Evolutionary conservation across 140 eudicot species (phyloP), one percentile per base, ranked within the genome.

Genomic region (Senecio squalidus): DNA sequence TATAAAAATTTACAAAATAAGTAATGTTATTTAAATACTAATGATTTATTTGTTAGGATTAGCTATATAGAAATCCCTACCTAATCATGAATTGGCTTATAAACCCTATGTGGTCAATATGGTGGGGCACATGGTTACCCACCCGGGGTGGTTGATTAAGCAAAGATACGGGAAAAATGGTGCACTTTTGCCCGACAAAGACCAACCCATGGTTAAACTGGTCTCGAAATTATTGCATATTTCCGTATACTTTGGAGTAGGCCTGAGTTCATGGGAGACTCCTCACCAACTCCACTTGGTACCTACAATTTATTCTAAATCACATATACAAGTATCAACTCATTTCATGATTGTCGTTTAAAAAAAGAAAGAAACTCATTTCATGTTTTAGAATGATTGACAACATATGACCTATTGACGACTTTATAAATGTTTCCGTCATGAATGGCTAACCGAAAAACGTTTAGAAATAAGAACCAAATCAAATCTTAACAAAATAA

Each of bases 131-230:
- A 54, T 54, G 60, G 41, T 54, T 54, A 54, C 40, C 39, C 40
- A 9, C 24, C 27, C 58, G 23, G 65, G 71, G 77, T 71, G 60
- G 77, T 71, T 63, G 66, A 71, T 71, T 71, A 60, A 63, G 71
- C 71, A 55, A 5, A 64, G 58, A 55, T 63, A 71, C 77, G 55
- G 77, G 66, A 71, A 63, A 63, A 20, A 8, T 25, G 77, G 71
- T 71, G 53, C 55, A 63, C 77, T 63, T 71, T 71, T 47, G 60
- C 23, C 77, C 77, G 71, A 71, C 77, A 63, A 54, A 60, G 40
- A 64, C 54, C 52, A 51, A 59, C 57, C 66, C 68, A 60, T 5
- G 47, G 52, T 56, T 71, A 62, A 54, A 27, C 40, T 54, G 71
- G 71, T 71, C 59, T 56, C 50, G 34, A 25, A 71, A 71, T 45